These are phyloP conservation scores for Boletus reticuloceps DNA, from an alignment of 768 basidiomycete genomes.

Conservation along the genomic window DNA sequence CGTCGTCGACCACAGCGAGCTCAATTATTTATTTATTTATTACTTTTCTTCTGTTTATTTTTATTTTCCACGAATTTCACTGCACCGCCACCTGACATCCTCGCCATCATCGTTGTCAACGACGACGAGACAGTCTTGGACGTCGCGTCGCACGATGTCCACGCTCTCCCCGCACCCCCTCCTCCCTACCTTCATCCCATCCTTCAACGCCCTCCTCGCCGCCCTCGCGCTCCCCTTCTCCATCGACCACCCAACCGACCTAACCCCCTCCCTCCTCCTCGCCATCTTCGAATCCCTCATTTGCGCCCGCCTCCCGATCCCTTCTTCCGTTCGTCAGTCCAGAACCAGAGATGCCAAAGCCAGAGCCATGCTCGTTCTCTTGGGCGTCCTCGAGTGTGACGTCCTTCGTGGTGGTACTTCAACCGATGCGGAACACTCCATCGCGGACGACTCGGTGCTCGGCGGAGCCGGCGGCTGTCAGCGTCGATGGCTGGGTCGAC, in stretches of 20 bases:
- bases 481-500: constrained; percentile 31
- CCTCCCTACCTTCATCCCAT: constrained; percentile 15
- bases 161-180: constrained; percentile 14
- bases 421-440: constrained; percentile 1
- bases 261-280: constrained; percentile 70
- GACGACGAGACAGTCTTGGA: constrained; percentile 3
- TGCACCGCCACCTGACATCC: constrained; percentile 11
- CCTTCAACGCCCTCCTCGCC: constrained; percentile 47
- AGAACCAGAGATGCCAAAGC: constrained; percentile 43
- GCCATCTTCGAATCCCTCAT: constrained; percentile 67
- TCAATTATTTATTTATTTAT: background rate
- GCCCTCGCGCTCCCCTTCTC: constrained; percentile 44
- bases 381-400: constrained; percentile 70
- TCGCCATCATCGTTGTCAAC: background rate
- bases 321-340: constrained; percentile 33
- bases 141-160: constrained; percentile 11
- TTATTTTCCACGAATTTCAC: background rate
- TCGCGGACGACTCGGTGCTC: constrained; percentile 21
- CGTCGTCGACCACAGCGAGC: background rate
- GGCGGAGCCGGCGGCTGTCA: constrained; percentile 22
- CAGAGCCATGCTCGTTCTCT: constrained; percentile 69
- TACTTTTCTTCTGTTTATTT: too few species aligned
- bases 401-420: constrained; percentile 51
- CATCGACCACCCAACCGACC: constrained; percentile 52
- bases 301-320: constrained; percentile 49